phyloP scores from a whole-genome alignment of 1,284 basidiomycete genomes.

The Microbotryum scabiosae region DNA sequence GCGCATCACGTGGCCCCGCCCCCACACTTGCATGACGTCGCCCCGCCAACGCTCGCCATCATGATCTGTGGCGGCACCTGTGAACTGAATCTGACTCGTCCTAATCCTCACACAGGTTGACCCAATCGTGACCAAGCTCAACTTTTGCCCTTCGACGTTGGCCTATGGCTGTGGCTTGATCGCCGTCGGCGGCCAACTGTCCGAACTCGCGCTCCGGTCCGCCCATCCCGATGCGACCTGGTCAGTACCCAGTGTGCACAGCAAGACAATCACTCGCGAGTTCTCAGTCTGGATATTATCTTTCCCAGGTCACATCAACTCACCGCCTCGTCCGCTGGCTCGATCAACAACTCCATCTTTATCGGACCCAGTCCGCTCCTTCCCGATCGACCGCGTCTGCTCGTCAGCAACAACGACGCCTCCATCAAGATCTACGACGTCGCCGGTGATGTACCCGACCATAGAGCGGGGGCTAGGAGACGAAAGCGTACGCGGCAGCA shows the following conservation, averaged over 20 bases:
- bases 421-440: constrained; percentile 67
- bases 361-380: constrained; percentile 48
- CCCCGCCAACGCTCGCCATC: no score
- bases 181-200: constrained; percentile 70
- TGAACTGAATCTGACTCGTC: not conserved
- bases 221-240: constrained; percentile 12
- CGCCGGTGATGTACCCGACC: constrained; percentile 35
- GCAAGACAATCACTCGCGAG: not conserved
- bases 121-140: constrained; percentile 10
- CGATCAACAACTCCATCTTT: constrained; percentile 75
- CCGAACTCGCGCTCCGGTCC: constrained; percentile 61
- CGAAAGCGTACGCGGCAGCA: not conserved
- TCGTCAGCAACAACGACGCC: constrained; percentile 73
- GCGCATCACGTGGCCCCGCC: no score
- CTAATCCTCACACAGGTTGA: not conserved
- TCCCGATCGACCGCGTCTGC: constrained; percentile 57
- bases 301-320: constrained; percentile 26
- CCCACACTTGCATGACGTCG: no score
- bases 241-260: not conserved
- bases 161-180: constrained; percentile 49
- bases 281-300: constrained; percentile 36
- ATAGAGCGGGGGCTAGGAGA: not conserved
- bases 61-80: no score
- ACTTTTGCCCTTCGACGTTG: constrained; percentile 54
- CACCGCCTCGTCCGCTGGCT: constrained; percentile 46